Evolutionary conservation across 2,329 filamentous ascomycete genomes (phyloP).

Genomic region (Nothopassalora personata): DNA sequence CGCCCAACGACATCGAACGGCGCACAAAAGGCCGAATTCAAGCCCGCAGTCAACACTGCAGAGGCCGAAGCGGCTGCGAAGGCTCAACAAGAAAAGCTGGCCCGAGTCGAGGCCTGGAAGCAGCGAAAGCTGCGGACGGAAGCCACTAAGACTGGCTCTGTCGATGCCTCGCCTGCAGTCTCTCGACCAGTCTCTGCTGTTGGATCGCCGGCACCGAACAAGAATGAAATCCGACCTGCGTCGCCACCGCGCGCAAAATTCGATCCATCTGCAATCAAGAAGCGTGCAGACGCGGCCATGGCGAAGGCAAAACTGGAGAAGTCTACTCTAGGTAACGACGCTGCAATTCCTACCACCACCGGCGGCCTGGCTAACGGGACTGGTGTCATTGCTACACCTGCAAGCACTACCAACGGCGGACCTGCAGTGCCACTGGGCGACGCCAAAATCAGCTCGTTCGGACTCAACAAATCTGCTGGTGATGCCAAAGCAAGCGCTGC

Average conservation of each 20-base stretch:
- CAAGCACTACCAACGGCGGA: constrained; percentile 37
- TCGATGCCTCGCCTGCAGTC: constrained; percentile 7
- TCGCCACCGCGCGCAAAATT: constrained; percentile 73
- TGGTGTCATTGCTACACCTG: constrained; percentile 33
- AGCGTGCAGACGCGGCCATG: constrained; percentile 62
- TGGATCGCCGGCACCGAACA: constrained; percentile 5
- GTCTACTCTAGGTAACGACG: constrained; percentile 52
- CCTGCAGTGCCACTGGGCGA: constrained; percentile 12
- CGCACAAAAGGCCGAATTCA: constrained; percentile 6
- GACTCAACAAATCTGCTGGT: constrained; percentile 62
- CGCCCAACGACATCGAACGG: constrained; percentile 12
- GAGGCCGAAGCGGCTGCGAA: constrained; percentile 34
- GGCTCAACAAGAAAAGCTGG: constrained; percentile 65
- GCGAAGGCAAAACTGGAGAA: constrained; percentile 44
- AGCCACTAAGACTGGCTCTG: constrained; percentile 5
- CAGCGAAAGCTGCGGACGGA: constrained; percentile 59
- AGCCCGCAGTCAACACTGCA: constrained; percentile 3
- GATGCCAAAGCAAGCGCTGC: constrained; percentile 58
- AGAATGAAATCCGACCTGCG: constrained; percentile 26
- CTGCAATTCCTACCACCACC: constrained; percentile 40
- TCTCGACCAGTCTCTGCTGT: constrained; percentile 4
- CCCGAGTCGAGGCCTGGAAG: constrained; percentile 86
- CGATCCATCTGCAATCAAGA: constrained; percentile 78
- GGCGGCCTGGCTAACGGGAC: constrained; percentile 34
- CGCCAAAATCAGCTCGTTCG: constrained; percentile 76